Evolutionary conservation across 2,329 filamentous ascomycete species (phyloP), one percentile per base, ranked within the genome.

Genomic region (Aspergillus tubingensis): DNA sequence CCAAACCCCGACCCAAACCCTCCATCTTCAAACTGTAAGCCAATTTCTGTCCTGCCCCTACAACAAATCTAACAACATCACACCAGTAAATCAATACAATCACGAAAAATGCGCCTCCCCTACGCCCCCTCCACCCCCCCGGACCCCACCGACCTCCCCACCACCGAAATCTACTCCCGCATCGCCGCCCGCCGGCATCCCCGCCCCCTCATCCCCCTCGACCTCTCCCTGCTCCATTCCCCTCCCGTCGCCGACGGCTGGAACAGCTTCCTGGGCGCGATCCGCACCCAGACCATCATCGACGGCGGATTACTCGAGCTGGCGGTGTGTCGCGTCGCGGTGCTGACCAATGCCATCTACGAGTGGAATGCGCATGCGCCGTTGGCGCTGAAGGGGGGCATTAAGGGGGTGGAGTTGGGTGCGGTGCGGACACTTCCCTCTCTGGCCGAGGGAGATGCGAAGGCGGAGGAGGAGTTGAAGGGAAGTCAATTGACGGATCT

Each of bases 291-390:
- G 53, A 85, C 82, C 1, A 72, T 77, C 3, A 72, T 86, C 1
- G 70, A 81, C 11, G 70, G 74, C 3, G 75, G 71, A 8, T 65
- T 92, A 25, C 86, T 90, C 62, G 92, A 96, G 79, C 81, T 93
- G 15, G 89, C 90, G 60, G 91, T 96, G 65, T 91, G 86, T 67
- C 85, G 91, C 52, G 90, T 96, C 7, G 92, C 92, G 4, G 88
- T 90, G 6, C 84, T 91, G 65, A 96, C 94, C 74, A 75, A 82
- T 27, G 92, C 92, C 1, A 91, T 90, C 84, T 96, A 92, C 76
- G 92, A 96, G 75, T 96, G 91, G 91, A 85, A 80, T 39, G 86
- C 91, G 60, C 92, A 96, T 73, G 88, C 88, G 8, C 91, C 91
- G 7, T 80, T 94, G 7, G 82, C 76, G 1, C 56, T 80, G 58